Conservation (phyloP, 1,284 basidiomycete genomes). For the Ganoderma meredithae region DNA sequence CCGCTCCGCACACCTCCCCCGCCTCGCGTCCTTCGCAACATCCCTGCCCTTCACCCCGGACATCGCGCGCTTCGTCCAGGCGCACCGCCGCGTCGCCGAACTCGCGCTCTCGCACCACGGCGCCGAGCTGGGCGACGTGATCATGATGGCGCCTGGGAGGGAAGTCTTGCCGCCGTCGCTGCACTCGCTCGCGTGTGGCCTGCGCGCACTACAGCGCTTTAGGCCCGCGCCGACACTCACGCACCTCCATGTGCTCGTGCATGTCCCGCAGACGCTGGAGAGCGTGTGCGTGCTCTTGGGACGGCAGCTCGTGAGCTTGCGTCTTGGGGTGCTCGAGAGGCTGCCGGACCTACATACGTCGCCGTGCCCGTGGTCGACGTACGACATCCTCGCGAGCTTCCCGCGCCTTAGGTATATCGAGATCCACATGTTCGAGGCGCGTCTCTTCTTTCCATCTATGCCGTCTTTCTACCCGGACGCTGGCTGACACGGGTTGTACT, state of each 20-base stretch:
- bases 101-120: neutral
- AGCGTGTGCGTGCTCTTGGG: slow-evolving; percentile 9
- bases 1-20: slow-evolving; percentile 7
- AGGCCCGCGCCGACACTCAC: slow-evolving; percentile 7
- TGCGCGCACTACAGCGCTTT: slow-evolving; percentile 7
- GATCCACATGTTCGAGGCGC: slow-evolving; percentile 20
- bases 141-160: neutral
- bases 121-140: neutral
- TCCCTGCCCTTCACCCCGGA: neutral
- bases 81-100: neutral
- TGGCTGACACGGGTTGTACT: neutral
- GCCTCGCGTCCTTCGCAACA: neutral
- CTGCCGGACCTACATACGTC: slow-evolving; percentile 16
- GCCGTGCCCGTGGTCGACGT: slow-evolving; percentile 12
- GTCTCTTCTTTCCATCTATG: neutral
- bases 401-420: slow-evolving; percentile 18
- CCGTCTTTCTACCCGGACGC: no score
- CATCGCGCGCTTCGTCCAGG: neutral
- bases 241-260: slow-evolving; percentile 18
- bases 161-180: slow-evolving; percentile 6
- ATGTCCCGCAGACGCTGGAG: slow-evolving; percentile 16
- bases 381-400: slow-evolving; percentile 21
- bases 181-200: slow-evolving; percentile 10
- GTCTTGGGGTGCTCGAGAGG: slow-evolving; percentile 17
- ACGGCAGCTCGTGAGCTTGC: slow-evolving; percentile 17